phyloP scores from a whole-genome alignment of 73 alveolate species.

The Paramecium tetraurelia region DNA sequence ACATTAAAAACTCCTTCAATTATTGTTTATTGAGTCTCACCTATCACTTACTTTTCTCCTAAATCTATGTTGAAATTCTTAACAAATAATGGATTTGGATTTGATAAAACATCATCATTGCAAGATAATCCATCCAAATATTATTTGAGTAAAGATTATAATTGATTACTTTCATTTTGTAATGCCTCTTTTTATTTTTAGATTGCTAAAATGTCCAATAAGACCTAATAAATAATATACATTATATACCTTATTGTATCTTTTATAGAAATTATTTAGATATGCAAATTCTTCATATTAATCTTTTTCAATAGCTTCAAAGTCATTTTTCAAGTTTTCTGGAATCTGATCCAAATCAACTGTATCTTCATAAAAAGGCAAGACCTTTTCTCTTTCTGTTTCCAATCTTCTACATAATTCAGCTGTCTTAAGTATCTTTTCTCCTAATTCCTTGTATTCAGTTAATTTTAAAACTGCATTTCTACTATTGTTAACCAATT shows the following conservation, averaged over 20 bases:
- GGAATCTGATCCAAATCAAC: conserved; percentile 84
- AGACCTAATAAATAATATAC: conserved; percentile 59
- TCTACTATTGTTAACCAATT: conserved; percentile 89
- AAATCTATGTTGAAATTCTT: conserved; percentile 91
- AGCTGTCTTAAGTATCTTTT: conserved; percentile 93
- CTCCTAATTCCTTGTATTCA: conserved; percentile 90
- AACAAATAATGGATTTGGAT: conserved; percentile 91
- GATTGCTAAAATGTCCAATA: conserved; percentile 94
- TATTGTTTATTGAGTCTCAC: conserved; percentile 81
- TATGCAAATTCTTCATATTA: conserved; percentile 90
- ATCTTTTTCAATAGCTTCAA: conserved; percentile 85
- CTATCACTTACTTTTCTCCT: conserved; percentile 90
- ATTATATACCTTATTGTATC: conserved; percentile 82
- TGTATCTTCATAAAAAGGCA: conserved; percentile 93
- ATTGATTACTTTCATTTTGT: conserved; percentile 91
- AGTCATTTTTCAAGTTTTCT: conserved; percentile 79
- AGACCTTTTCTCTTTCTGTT: conserved; percentile 96
- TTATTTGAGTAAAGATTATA: conserved; percentile 91
- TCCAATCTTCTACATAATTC: conserved; percentile 97
- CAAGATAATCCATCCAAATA: conserved; percentile 96
- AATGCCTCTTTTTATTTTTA: conserved; percentile 94
- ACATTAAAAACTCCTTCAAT: conserved; percentile 85
- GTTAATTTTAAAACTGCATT: conserved; percentile 90
- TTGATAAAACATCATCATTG: conserved; percentile 95
- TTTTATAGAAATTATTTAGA: conserved; percentile 93